phyloP scores from a whole-genome alignment of 1,284 basidiomycete genomes.

The Moniliophthora roreri region DNA sequence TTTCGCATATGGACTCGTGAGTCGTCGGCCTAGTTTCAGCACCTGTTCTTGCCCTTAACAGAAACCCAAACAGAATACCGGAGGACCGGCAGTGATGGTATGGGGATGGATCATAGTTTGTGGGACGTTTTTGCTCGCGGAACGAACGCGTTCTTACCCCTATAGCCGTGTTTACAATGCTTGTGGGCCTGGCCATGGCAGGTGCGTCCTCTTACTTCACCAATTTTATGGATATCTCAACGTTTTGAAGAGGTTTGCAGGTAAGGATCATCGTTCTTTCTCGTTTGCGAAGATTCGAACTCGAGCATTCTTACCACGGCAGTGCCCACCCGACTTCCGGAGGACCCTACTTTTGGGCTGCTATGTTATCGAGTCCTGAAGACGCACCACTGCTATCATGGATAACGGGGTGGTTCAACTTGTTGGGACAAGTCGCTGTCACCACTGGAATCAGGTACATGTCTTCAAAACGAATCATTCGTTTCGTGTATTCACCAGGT shows the following conservation, averaged over 20 bases:
- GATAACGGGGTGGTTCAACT: slow-evolving; percentile 76
- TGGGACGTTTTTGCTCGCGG: slow-evolving; percentile 19
- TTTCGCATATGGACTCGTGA: slow-evolving; percentile 64
- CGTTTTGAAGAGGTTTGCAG: slow-evolving; percentile 56
- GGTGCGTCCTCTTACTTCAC: slow-evolving; percentile 36
- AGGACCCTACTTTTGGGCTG: slow-evolving; percentile 77
- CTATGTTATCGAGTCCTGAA: slow-evolving; percentile 60
- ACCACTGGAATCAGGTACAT: slow-evolving; percentile 69
- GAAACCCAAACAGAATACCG: slow-evolving; percentile 46
- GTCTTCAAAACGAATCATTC: background rate
- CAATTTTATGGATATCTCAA: background rate
- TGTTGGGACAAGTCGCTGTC: slow-evolving; percentile 74
- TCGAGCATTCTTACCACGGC: background rate
- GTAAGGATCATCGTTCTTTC: slow-evolving; percentile 21
- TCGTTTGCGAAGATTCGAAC: background rate
- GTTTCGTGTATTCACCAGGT: background rate
- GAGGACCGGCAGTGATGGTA: slow-evolving; percentile 73
- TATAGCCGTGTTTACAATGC: slow-evolving; percentile 61
- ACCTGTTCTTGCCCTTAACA: background rate
- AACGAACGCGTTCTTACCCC: background rate
- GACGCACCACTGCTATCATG: slow-evolving; percentile 65
- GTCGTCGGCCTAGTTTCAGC: slow-evolving; percentile 26
- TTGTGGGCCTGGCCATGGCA: slow-evolving; percentile 70
- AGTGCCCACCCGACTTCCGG: slow-evolving; percentile 74
- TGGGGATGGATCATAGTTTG: slow-evolving; percentile 73